phyloP scores from a whole-genome alignment of 2,329 filamentous ascomycete genomes.

The Arthrobotrys megalospora region DNA sequence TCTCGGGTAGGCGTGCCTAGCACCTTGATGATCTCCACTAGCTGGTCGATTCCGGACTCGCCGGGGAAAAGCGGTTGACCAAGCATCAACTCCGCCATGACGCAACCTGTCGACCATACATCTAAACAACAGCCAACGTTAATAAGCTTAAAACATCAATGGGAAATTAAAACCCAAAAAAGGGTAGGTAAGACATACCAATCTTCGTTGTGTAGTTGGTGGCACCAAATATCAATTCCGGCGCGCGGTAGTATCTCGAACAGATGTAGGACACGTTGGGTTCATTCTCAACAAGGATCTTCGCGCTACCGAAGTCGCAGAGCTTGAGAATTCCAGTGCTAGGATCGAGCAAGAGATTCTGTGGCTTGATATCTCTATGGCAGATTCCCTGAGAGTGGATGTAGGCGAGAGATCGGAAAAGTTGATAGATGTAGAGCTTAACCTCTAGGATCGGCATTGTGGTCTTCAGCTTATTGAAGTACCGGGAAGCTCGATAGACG shows the following conservation, averaged over 20 bases:
- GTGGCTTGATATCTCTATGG: slow-evolving; percentile 98
- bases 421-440: slow-evolving; percentile 99
- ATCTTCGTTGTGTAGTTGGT: slow-evolving; percentile 99
- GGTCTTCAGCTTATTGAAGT: slow-evolving; percentile 99
- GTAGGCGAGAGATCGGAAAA: slow-evolving; percentile 97
- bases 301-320: slow-evolving; percentile 98
- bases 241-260: slow-evolving; percentile 97
- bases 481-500: slow-evolving; percentile 95
- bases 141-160: background rate
- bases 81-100: slow-evolving; percentile 99
- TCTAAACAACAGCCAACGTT: slow-evolving; percentile 72
- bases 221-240: slow-evolving; percentile 97
- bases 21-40: slow-evolving; percentile 99
- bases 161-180: slow-evolving; percentile 13
- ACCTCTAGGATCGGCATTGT: slow-evolving; percentile 99
- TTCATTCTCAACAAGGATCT: slow-evolving; percentile 98
- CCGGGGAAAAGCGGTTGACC: slow-evolving; percentile 97
- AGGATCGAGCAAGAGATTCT: slow-evolving; percentile 95
- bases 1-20: slow-evolving; percentile 95
- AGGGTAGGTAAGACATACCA: slow-evolving; percentile 75
- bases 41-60: slow-evolving; percentile 97
- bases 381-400: slow-evolving; percentile 99
- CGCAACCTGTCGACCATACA: slow-evolving; percentile 98
- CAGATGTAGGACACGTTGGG: slow-evolving; percentile 99
- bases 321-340: slow-evolving; percentile 93